Conservation (phyloP, 345 rosid species). For the Syzygium grande region DNA sequence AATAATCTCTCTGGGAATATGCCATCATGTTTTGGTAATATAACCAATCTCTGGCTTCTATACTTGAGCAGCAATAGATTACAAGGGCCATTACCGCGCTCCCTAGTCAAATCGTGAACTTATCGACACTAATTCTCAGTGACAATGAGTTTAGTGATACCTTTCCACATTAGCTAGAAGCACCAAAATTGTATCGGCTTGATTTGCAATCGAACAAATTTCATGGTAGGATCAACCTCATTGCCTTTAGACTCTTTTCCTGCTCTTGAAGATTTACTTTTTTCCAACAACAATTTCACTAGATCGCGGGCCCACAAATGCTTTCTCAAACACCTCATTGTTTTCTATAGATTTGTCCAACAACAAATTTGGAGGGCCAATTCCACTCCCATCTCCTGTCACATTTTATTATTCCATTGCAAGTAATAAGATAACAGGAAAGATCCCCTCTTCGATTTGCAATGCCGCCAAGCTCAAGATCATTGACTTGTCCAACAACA, state of each 20-base stretch:
- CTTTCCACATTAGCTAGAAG: neutral
- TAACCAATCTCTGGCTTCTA: accelerated
- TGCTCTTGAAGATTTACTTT: accelerated
- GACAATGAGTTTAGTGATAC: accelerated
- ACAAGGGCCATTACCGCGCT: neutral
- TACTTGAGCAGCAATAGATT: neutral
- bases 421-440: neutral
- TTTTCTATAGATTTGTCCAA: neutral
- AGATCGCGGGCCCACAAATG: accelerated
- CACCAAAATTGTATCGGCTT: accelerated
- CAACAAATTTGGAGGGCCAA: neutral
- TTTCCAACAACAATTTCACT: neutral
- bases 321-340: neutral
- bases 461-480: accelerated
- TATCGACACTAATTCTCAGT: accelerated
- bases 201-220: neutral
- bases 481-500: neutral
- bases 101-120: neutral
- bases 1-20: neutral
- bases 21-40: neutral
- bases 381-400: neutral
- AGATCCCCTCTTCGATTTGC: neutral
- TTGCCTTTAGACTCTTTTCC: neutral
- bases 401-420: neutral
- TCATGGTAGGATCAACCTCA: neutral